Conservation (phyloP, 176 grass and related monocot genomes). For the Typha latifolia region DNA sequence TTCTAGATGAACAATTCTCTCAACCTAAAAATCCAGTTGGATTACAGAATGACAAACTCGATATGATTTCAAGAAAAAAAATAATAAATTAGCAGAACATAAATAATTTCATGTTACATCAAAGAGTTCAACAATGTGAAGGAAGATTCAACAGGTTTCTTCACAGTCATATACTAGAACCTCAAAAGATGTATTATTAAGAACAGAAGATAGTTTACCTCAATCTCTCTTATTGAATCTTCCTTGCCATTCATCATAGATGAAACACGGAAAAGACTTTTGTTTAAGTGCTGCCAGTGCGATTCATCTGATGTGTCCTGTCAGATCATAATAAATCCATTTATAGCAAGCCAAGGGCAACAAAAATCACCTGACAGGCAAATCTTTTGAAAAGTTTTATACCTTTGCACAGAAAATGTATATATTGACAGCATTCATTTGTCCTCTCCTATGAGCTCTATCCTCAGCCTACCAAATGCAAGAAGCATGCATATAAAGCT, state of each 20-base stretch:
- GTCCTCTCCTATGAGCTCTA: constrained; percentile 91
- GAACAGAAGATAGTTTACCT: constrained; percentile 37
- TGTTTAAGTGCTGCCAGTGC: constrained; percentile 75
- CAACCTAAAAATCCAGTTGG: constrained; percentile 50
- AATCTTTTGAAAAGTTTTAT: constrained; percentile 3
- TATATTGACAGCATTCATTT: constrained; percentile 90
- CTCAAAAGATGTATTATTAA: not conserved
- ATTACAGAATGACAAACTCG: not conserved
- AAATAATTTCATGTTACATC: not conserved
- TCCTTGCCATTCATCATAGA: constrained; percentile 92
- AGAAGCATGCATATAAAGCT: constrained; percentile 19
- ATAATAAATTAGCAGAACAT: too few species aligned
- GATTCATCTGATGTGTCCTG: constrained; percentile 73
- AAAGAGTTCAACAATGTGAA: not conserved
- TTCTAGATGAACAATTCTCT: constrained; percentile 57
- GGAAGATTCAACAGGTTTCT: not conserved
- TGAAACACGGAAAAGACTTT: constrained; percentile 71
- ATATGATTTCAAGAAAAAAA: not conserved
- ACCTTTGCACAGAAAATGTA: constrained; percentile 98
- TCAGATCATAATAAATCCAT: constrained; percentile 17
- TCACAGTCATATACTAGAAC: not conserved
- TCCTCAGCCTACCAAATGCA: constrained; percentile 71
- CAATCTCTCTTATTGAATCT: constrained; percentile 78
- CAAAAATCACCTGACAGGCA: not conserved
- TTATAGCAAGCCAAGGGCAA: not conserved